Percentiles rank a stretch among this genome's conserved stretches.
Conservation (phyloP, 352 stramenopile species). For the Pythium sp. region DNA sequence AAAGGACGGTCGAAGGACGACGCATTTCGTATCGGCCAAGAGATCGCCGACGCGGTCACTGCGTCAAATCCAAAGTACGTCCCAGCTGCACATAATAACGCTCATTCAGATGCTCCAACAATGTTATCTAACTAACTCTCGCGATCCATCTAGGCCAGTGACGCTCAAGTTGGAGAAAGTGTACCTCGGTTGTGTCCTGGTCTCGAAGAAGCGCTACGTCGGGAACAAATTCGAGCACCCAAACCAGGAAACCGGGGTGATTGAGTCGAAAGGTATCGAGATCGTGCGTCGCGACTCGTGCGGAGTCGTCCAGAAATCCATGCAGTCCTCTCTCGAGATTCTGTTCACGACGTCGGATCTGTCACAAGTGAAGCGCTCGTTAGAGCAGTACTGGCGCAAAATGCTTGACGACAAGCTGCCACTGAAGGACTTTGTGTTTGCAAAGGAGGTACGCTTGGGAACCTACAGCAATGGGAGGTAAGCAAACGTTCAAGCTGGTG, state of each 20-base stretch:
- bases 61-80: constrained; percentile 77
- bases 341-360: constrained; percentile 75
- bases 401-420: constrained; percentile 67
- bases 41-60: constrained; percentile 88
- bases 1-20: constrained; percentile 90
- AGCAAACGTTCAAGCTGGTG: not conserved
- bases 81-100: too few species aligned
- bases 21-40: constrained; percentile 93
- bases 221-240: constrained; percentile 82
- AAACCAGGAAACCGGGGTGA: constrained; percentile 37
- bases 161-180: constrained; percentile 90
- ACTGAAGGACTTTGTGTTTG: constrained; percentile 81
- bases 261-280: constrained; percentile 94
- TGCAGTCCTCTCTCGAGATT: constrained; percentile 56
- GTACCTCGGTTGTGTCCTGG: constrained; percentile 90
- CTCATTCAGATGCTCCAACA: too few species aligned
- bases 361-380: constrained; percentile 55
- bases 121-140: too few species aligned
- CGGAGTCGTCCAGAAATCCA: constrained; percentile 74
- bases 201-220: constrained; percentile 96
- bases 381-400: constrained; percentile 62
- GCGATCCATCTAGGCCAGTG: constrained; percentile 43
- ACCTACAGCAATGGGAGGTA: constrained; percentile 71
- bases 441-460: constrained; percentile 83
- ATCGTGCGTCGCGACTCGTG: constrained; percentile 92